These are phyloP conservation scores for Thymus quinquecostatus DNA, from an alignment of 257 asterid species.

Conservation along the genomic window DNA sequence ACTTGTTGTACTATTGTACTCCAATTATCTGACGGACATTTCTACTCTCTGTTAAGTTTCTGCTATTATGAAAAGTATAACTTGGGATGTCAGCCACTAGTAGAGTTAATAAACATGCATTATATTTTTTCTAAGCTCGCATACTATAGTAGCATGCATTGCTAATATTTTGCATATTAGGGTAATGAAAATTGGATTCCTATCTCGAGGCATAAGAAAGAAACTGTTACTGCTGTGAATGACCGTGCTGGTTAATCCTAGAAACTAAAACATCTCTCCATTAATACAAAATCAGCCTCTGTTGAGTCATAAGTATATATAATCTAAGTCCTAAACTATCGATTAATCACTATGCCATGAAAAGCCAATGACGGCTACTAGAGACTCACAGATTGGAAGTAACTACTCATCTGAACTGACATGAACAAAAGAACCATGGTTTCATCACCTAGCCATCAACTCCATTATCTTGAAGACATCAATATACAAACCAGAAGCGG, in stretches of 20 bases:
- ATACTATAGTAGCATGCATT: neutral
- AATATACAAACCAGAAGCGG: slow-evolving; percentile 14
- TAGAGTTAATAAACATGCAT: neutral
- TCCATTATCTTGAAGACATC: slow-evolving; percentile 6
- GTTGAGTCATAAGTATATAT: neutral
- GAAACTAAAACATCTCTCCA: neutral
- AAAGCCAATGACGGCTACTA: slow-evolving; percentile 11
- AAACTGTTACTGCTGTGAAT: slow-evolving; percentile 1
- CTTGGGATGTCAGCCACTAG: neutral
- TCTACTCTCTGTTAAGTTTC: neutral
- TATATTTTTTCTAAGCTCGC: neutral
- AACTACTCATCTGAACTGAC: neutral
- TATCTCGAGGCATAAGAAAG: neutral
- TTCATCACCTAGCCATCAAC: slow-evolving; percentile 10
- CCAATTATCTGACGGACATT: neutral
- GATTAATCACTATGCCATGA: slow-evolving; percentile 15
- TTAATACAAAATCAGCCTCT: neutral
- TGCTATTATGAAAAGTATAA: neutral
- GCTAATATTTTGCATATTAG: neutral
- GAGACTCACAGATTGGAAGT: slow-evolving; percentile 18
- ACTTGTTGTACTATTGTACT: neutral
- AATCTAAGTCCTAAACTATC: slow-evolving; percentile 4
- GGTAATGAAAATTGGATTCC: neutral
- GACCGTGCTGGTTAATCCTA: neutral
- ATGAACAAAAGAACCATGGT: neutral